Evolutionary conservation across 1,139 yeast species (phyloP), one percentile per base, ranked within the genome.

Genomic region (Pichia inconspicua): DNA sequence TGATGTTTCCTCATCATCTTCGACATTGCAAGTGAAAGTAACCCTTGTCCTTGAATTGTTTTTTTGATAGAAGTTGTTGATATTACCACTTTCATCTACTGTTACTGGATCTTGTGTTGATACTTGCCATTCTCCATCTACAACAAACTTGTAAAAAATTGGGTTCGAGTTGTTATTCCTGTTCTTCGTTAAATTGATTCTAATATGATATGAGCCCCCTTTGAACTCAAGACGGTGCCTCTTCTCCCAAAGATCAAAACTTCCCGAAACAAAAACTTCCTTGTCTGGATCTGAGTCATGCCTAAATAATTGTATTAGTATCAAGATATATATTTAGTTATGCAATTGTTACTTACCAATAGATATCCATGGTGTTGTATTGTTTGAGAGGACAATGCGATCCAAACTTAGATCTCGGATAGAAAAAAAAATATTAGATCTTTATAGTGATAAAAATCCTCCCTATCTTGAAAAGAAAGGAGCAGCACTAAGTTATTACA

Each of bases 161-260:
- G 69, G 9, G 68, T 48, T 53, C 64, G 55, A 50, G 61, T 68
- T 56, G 66, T 63, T 50, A 62, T 69, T 53, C 47, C 76, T 77
- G 40, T 70, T 65, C 47, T 70, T 71, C 58, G 72, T 69, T 35
- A 70, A 72, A 3, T 34, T 34, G 40, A 37, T 37, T 14, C 10
- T 19, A 6, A 22, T 22, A 6, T 6, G 22, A 9, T 37, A 37
- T 22, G 40, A 37, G 40, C 40, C 40, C 22, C 40, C 40, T 12
- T 12, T 37, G 12, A 15, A 37, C 22, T 37, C 27, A 50, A 82
- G 67, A 32, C 68, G 69, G 46, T 74, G 69, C 2, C 78, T 66
- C 58, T 74, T 71, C 40, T 73, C 55, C 88, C 88, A 82, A 60
- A 76, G 69, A 58, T 82, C 87, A 62, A 82, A 81, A 39, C 81